These are phyloP conservation scores for Botrytis hyacinthi DNA, from an alignment of 2,329 filamentous ascomycete species.

Conservation along the genomic window DNA sequence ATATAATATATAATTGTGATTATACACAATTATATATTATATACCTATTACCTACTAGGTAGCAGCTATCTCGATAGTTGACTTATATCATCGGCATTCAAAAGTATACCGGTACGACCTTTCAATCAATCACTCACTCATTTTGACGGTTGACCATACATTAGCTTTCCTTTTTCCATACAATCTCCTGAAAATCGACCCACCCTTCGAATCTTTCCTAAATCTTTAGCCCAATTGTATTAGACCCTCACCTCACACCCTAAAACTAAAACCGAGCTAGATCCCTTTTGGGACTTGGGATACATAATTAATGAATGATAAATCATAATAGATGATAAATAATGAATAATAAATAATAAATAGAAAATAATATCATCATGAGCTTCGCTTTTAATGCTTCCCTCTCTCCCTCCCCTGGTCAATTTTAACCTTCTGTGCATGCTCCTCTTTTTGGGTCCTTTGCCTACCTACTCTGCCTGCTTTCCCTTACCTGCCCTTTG, in stretches of 20 bases:
- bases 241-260: background rate
- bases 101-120: background rate
- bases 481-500: background rate
- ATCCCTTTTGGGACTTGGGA: background rate
- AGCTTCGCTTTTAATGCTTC: background rate
- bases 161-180: background rate
- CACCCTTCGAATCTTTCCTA: background rate
- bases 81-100: background rate
- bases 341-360: background rate
- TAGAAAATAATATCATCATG: too few relatives aligned
- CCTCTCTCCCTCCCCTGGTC: background rate
- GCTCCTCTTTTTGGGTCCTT: slow-evolving; percentile 7
- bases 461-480: background rate
- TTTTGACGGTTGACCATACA: background rate
- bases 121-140: background rate
- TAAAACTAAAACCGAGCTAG: background rate
- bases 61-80: too few relatives aligned
- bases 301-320: background rate
- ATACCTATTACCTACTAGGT: too few relatives aligned
- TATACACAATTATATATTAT: background rate
- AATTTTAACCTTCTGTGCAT: slow-evolving; percentile 9
- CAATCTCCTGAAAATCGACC: background rate
- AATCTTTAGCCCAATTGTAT: background rate
- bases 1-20: background rate
- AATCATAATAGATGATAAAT: background rate